These are phyloP conservation scores for Amniculicola lignicola DNA, from an alignment of 495 filamentous ascomycete genomes.

Conservation along the genomic window DNA sequence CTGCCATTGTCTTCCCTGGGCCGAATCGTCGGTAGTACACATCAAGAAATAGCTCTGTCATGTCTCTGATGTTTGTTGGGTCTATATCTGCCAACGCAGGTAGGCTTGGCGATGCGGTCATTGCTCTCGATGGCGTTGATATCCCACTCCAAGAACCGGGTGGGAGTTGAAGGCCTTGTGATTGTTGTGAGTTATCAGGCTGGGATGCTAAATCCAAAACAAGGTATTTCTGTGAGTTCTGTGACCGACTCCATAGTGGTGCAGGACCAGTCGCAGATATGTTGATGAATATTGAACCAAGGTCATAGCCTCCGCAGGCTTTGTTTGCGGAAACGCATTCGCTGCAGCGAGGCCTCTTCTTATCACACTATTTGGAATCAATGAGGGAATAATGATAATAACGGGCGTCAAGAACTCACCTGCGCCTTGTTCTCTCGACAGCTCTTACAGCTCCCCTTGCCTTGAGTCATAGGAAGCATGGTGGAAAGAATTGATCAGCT, in stretches of 20 bases:
- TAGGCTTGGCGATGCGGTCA: not conserved
- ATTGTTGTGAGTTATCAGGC: not conserved
- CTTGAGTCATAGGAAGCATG: conserved; percentile 10
- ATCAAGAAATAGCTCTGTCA: conserved; percentile 20
- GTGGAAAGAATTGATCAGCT: too few relatives aligned
- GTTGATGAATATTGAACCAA: conserved; percentile 27
- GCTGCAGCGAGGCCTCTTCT: conserved; percentile 26
- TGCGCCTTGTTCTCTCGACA: conserved; percentile 16
- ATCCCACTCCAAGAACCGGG: not conserved
- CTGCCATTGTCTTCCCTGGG: not conserved
- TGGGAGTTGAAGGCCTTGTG: not conserved
- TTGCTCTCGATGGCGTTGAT: not conserved
- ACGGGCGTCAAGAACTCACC: conserved; percentile 2
- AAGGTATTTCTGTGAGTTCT: conserved; percentile 25
- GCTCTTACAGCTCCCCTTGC: conserved; percentile 18
- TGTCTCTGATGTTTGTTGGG: conserved; percentile 8
- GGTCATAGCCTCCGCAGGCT: conserved; percentile 25
- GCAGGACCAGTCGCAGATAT: conserved; percentile 16
- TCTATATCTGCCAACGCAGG: conserved; percentile 2
- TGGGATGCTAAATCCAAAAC: conserved; percentile 22
- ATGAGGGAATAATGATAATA: not conserved
- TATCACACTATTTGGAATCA: conserved; percentile 20
- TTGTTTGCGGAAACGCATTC: conserved; percentile 19
- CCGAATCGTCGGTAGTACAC: conserved; percentile 20
- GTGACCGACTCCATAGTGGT: conserved; percentile 21